A percentile compares a stretch with the other conserved stretches of the same genome.
These are phyloP conservation scores for Leishmania gerbilli DNA, from an alignment of 208 protist species.

Conservation along the genomic window DNA sequence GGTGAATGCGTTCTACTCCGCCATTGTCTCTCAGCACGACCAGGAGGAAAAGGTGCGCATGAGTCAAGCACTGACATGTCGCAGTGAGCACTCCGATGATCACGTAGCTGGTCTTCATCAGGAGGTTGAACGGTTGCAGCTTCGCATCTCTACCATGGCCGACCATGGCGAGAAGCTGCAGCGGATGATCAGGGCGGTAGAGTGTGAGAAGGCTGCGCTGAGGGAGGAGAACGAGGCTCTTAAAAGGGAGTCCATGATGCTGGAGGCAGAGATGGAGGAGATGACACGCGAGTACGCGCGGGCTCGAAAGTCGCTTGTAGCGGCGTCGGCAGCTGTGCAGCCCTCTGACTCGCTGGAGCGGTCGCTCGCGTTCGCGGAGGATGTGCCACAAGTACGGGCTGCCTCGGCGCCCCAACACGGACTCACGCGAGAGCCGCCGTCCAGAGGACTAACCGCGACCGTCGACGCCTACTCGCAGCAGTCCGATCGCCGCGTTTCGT, in stretches of 20 bases:
- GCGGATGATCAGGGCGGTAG: conserved; percentile 33
- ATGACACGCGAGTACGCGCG: conserved; percentile 34
- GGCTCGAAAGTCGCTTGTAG: conserved; percentile 14
- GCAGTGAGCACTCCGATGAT: conserved; percentile 16
- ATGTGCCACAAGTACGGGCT: conserved; percentile 2
- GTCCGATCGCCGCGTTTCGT: conserved; percentile 7
- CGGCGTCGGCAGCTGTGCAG: background rate
- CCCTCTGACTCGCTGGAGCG: conserved; percentile 2
- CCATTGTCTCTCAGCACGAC: conserved; percentile 76
- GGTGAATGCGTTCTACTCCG: conserved; percentile 81
- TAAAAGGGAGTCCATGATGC: conserved; percentile 35
- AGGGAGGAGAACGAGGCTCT: conserved; percentile 40
- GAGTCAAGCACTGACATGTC: conserved; percentile 7
- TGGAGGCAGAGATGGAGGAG: conserved; percentile 53
- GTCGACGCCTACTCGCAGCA: conserved; percentile 1
- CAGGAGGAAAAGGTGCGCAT: conserved; percentile 50
- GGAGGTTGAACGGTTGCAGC: conserved; percentile 33
- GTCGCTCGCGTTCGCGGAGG: background rate
- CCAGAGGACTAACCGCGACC: background rate
- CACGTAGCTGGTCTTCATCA: conserved; percentile 14
- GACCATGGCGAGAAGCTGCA: conserved; percentile 49
- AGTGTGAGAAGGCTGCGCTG: conserved; percentile 39
- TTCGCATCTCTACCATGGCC: conserved; percentile 34
- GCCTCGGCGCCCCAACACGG: conserved; percentile 12
- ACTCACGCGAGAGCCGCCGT: background rate